Conservation (phyloP, 768 basidiomycete genomes). For the Crepidotus variabilis region DNA sequence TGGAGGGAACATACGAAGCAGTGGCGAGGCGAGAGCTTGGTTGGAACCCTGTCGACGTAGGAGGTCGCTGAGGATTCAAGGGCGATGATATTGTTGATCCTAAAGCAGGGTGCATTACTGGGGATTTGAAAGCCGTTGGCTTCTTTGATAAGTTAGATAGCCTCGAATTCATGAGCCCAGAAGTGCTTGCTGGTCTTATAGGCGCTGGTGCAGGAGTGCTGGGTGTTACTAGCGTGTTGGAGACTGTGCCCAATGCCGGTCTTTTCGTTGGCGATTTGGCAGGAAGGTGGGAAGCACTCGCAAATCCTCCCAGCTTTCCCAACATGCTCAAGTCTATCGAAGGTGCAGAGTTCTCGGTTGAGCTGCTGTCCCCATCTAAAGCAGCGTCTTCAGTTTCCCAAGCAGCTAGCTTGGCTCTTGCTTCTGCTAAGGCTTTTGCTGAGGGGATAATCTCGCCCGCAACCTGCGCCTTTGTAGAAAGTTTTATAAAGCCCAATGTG, state of each 20-base stretch:
- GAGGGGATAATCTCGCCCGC: slow-evolving; percentile 43
- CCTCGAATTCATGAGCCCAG: slow-evolving; percentile 7
- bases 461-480: slow-evolving; percentile 5
- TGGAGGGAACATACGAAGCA: slow-evolving; percentile 24
- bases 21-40: slow-evolving; percentile 28
- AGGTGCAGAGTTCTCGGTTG: not conserved
- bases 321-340: not conserved
- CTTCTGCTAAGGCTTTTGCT: slow-evolving; percentile 47
- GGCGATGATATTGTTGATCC: slow-evolving; percentile 20
- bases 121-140: slow-evolving; percentile 45
- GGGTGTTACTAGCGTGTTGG: slow-evolving; percentile 33
- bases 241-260: slow-evolving; percentile 32
- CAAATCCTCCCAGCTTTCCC: slow-evolving; percentile 13
- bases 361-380: not conserved
- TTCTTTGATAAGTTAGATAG: slow-evolving; percentile 14
- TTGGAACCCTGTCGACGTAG: slow-evolving; percentile 13
- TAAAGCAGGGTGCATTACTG: slow-evolving; percentile 21
- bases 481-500: slow-evolving; percentile 10
- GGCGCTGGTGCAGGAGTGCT: slow-evolving; percentile 36
- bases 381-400: slow-evolving; percentile 29
- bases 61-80: slow-evolving; percentile 23
- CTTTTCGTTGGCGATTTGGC: slow-evolving; percentile 23
- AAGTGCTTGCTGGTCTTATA: slow-evolving; percentile 17
- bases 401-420: slow-evolving; percentile 44
- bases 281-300: slow-evolving; percentile 17